Evolutionary conservation across 2,329 filamentous ascomycete genomes (phyloP).

Genomic region (Fusarium denticulatum): DNA sequence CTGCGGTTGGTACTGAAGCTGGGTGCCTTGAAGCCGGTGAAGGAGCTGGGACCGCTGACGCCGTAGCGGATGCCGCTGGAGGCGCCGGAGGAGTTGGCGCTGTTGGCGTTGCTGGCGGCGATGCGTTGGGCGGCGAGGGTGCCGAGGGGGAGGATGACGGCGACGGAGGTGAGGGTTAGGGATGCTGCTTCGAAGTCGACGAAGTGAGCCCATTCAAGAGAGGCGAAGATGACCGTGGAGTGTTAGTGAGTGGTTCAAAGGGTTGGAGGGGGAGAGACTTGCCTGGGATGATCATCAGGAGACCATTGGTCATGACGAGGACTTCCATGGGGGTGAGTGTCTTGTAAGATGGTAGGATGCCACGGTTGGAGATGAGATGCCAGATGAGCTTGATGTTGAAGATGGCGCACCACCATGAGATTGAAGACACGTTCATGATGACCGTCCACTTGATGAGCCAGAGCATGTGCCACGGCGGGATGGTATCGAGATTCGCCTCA

Average conservation of each 20-base stretch:
- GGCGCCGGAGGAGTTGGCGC: constrained; percentile 26
- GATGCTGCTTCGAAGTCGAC: constrained; percentile 61
- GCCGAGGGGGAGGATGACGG: constrained; percentile 62
- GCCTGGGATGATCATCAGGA: constrained; percentile 68
- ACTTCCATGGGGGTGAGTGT: constrained; percentile 63
- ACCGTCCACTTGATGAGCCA: constrained; percentile 54
- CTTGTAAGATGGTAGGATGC: constrained; percentile 55
- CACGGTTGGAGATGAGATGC: constrained; percentile 60
- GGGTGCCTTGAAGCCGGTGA: constrained; percentile 36
- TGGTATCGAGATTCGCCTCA: constrained; percentile 41
- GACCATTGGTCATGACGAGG: constrained; percentile 64
- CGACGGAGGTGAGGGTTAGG: constrained; percentile 59
- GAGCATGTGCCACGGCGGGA: constrained; percentile 37
- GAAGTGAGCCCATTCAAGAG: constrained; percentile 56
- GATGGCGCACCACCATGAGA: constrained; percentile 64
- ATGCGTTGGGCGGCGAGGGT: constrained; percentile 60
- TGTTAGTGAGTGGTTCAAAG: neutral
- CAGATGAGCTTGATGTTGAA: constrained; percentile 63
- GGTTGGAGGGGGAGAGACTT: constrained; percentile 22
- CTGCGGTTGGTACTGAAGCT: constrained; percentile 33
- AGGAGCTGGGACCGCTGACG: constrained; percentile 22
- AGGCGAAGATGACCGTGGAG: constrained; percentile 60
- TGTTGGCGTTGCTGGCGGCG: constrained; percentile 45
- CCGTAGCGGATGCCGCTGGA: constrained; percentile 31
- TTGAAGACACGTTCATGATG: constrained; percentile 53